A percentile compares a stretch with the other conserved stretches of the same genome.
Conservation (phyloP, 352 stramenopile genomes). For the Phytophthora niederhauseri region DNA sequence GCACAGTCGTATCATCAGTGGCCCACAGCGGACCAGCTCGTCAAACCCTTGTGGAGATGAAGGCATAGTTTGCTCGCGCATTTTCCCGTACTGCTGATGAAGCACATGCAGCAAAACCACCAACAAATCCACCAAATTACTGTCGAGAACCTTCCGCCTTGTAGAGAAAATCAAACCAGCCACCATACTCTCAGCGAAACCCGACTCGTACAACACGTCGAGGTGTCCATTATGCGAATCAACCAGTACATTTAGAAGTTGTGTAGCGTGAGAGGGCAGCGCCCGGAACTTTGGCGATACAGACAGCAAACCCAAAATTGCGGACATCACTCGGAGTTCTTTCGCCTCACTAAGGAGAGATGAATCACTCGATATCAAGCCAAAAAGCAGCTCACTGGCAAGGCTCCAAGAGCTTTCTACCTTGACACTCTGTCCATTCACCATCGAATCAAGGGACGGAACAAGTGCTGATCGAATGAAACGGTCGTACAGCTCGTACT, state of each 20-base stretch:
- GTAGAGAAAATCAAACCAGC: conserved; percentile 34
- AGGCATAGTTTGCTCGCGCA: conserved; percentile 4
- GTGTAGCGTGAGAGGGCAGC: conserved; percentile 39
- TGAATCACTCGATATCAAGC: conserved; percentile 44
- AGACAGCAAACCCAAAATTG: conserved; percentile 40
- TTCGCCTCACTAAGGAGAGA: conserved; percentile 34
- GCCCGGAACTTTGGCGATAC: conserved; percentile 35
- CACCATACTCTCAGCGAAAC: conserved; percentile 35
- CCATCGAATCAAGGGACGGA: conserved; percentile 40
- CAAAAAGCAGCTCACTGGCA: conserved; percentile 53
- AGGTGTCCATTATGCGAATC: conserved; percentile 17
- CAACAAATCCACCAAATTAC: conserved; percentile 38
- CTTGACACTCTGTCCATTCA: conserved; percentile 10
- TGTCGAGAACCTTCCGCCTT: conserved; percentile 8
- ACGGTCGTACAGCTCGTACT: conserved; percentile 29
- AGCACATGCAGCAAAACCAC: conserved; percentile 45
- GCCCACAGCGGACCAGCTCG: conserved; percentile 30
- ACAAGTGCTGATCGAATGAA: conserved; percentile 61
- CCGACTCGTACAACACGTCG: conserved; percentile 41
- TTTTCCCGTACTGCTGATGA: conserved; percentile 41
- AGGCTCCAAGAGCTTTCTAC: conserved; percentile 61
- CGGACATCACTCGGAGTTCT: conserved; percentile 26
- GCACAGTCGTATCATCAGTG: conserved; percentile 49
- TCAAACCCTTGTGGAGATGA: conserved; percentile 33
- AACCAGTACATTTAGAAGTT: conserved; percentile 47